Conservation (phyloP, 2,329 filamentous ascomycete species). For the Fusarium nematophilum region DNA sequence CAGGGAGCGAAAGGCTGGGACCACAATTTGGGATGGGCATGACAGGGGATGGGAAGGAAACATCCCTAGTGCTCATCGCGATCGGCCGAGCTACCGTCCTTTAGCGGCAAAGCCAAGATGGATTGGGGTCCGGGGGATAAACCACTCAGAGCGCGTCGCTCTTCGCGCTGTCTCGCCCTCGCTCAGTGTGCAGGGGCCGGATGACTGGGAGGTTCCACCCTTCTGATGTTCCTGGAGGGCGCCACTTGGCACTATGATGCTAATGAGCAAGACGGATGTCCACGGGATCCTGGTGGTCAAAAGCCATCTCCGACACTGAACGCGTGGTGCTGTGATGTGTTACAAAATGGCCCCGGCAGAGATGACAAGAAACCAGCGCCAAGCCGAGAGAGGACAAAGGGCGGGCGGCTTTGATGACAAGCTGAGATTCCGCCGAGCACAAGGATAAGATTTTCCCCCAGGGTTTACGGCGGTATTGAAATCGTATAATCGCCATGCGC, state of each 20-base stretch:
- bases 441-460: neutral
- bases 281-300: conserved; percentile 3
- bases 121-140: conserved; percentile 16
- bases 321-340: neutral
- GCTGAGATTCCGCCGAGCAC: neutral
- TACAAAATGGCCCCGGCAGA: neutral
- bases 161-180: conserved; percentile 11
- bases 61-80: conserved; percentile 29
- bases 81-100: conserved; percentile 40
- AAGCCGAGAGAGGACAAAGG: conserved; percentile 24
- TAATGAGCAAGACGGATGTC: neutral
- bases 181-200: conserved; percentile 10
- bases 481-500: neutral
- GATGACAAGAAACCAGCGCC: conserved; percentile 23
- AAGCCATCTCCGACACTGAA: neutral
- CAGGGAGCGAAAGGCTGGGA: neutral
- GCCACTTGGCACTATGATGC: conserved; percentile 21
- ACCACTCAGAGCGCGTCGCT: conserved; percentile 18
- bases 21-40: conserved; percentile 7
- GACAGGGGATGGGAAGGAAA: conserved; percentile 18
- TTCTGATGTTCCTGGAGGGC: conserved; percentile 12
- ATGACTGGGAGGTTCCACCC: conserved; percentile 14
- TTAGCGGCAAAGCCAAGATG: conserved; percentile 43
- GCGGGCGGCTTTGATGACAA: conserved; percentile 9
- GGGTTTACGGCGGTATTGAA: neutral